Evolutionary conservation across 768 basidiomycete species (phyloP).

Genomic region (Naganishia onofrii): DNA sequence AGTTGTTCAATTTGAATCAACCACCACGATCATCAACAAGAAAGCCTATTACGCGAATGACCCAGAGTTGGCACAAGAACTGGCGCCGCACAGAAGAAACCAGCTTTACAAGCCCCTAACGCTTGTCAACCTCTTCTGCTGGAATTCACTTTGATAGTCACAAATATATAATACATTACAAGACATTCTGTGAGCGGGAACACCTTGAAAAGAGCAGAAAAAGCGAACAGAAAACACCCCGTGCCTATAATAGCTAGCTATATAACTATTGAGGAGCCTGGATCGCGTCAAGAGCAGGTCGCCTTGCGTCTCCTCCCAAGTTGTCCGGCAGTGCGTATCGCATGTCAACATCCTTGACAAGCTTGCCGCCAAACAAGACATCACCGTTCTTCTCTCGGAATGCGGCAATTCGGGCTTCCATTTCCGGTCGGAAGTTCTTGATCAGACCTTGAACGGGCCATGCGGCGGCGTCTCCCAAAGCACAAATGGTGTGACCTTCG

Average conservation of each 20-base stretch:
- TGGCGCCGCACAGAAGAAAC: too few species aligned
- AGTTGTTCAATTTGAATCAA: too few species aligned
- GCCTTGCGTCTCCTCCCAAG: slow-evolving; percentile 39
- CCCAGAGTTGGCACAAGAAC: not conserved
- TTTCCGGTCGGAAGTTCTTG: slow-evolving; percentile 61
- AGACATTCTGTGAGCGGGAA: slow-evolving; percentile 7
- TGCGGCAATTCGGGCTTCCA: slow-evolving; percentile 77
- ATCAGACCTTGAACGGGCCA: slow-evolving; percentile 78
- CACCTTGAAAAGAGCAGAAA: slow-evolving; percentile 1
- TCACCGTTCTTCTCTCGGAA: slow-evolving; percentile 73
- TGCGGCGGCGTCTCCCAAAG: slow-evolving; percentile 92
- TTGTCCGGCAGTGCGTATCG: slow-evolving; percentile 49
- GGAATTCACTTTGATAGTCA: slow-evolving; percentile 9
- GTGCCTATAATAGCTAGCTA: not conserved
- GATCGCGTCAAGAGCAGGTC: slow-evolving; percentile 5
- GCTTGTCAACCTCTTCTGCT: not conserved
- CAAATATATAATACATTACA: slow-evolving; percentile 14
- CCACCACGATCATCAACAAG: not conserved
- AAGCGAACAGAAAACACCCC: not conserved
- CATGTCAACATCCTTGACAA: slow-evolving; percentile 51
- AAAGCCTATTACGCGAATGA: slow-evolving; percentile 5
- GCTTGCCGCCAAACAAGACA: slow-evolving; percentile 81
- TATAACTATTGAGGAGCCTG: not conserved
- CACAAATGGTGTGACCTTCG: slow-evolving; percentile 94
- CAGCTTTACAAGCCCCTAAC: too few species aligned